phyloP scores from a whole-genome alignment of 2,329 filamentous ascomycete genomes.

The Pyrenochaeta sp. region DNA sequence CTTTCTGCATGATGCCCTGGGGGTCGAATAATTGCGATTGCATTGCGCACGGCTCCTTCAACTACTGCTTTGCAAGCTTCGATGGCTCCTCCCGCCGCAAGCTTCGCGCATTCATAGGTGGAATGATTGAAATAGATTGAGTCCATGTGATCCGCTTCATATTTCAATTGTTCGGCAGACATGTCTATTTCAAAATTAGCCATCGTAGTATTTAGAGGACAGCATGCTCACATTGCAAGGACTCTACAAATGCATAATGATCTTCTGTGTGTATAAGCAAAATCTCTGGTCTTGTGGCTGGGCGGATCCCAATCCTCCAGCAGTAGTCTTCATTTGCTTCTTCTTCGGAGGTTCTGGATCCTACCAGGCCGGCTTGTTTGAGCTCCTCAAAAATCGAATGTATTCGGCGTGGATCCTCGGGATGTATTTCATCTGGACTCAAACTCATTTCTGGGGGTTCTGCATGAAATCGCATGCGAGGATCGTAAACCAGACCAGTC shows the following conservation, averaged over 20 bases:
- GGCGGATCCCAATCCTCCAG: conserved; percentile 76
- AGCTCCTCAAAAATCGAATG: conserved; percentile 93
- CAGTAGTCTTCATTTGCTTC: conserved; percentile 62
- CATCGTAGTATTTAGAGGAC: conserved; percentile 5
- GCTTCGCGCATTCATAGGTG: conserved; percentile 79
- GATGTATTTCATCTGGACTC: conserved; percentile 77
- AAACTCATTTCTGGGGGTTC: conserved; percentile 63
- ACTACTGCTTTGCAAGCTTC: conserved; percentile 95
- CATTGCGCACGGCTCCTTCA: conserved; percentile 84
- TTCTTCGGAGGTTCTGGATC: conserved; percentile 60
- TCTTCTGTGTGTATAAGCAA: conserved; percentile 77
- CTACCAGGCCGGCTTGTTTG: conserved; percentile 81
- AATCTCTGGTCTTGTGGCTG: conserved; percentile 82
- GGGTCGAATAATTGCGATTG: conserved; percentile 92
- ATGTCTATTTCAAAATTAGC: conserved; percentile 41
- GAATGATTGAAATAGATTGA: conserved; percentile 72
- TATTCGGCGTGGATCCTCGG: conserved; percentile 92
- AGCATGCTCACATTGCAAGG: conserved; percentile 54
- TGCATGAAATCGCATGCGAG: conserved; percentile 93
- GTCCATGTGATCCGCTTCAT: conserved; percentile 64
- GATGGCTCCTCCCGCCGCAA: conserved; percentile 92
- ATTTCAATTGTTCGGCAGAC: conserved; percentile 69
- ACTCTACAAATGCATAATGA: conserved; percentile 81
- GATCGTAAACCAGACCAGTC: conserved; percentile 75
- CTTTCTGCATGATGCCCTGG: conserved; percentile 95